Evolutionary conservation across 306 rosid species (phyloP), one percentile per base, ranked within the genome.

Genomic region (Cyclanthera cordifolia): DNA sequence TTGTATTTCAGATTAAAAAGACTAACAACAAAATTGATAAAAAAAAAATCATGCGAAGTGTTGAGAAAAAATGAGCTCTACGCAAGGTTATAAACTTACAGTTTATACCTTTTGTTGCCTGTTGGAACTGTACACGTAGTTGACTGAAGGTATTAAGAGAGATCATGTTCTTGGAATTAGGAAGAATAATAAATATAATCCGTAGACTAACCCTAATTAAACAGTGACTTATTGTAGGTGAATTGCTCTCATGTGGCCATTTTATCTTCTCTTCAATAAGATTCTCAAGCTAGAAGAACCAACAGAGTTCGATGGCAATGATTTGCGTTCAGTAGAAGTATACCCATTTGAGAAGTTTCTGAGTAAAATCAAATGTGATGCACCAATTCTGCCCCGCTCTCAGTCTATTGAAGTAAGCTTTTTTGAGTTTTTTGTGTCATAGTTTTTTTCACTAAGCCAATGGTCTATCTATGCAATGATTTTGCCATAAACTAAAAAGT

Each of bases 201-300:
- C 6, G 19, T 64, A 39, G 2, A 27, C 64, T 57, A 57, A 23
- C 17, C 53, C n/a, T 64, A 0, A 43, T 19, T 21, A 21, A 43
- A 43, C 50, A 32, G 76, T 77, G 64, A 72, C 43, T 69, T 53
- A 55, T 56, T 72, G 16, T 52, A 37, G 67, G 37, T 60, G 74
- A 78, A 77, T 76, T 65, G 76, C 70, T 75, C 75, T 82, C 75
- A 93, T 93, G 99, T 86, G 96, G 96, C 95, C 96, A 71, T 78
- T 88, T 66, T 86, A 67, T 72, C n/a, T 86, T 69, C 75, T 88
- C 73, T 79, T 84, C 78, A 90, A 79, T 79, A 93, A 93, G 78
- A 78, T 73, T 79, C 83, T 85, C 54, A 84, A 79, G 71, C 16
- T 80, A 4, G 85, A 82, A 66, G 90, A 81, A 58, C 87, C 76